These are phyloP conservation scores for Serendipita sp. DNA, from an alignment of 768 basidiomycete genomes.

Conservation along the genomic window DNA sequence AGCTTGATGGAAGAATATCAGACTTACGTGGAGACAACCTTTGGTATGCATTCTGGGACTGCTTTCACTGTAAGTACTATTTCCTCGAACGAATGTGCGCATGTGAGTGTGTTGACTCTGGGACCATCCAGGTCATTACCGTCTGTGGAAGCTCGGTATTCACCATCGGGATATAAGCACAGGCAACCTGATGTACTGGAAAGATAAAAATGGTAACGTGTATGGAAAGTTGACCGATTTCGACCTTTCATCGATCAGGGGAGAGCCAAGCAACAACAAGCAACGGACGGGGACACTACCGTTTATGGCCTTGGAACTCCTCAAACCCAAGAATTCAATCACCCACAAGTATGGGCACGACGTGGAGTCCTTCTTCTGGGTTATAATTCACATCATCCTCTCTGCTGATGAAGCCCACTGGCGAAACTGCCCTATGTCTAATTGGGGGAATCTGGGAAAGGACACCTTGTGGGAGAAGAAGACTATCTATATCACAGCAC, in stretches of 20 bases:
- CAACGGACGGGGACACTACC: conserved; percentile 17
- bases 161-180: conserved; percentile 20
- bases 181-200: conserved; percentile 19
- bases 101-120: background rate
- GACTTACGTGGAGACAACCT: background rate
- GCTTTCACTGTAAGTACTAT: background rate
- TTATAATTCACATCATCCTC: background rate
- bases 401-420: too few species aligned
- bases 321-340: conserved; percentile 12
- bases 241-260: conserved; percentile 15
- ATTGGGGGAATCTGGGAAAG: too few species aligned
- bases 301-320: conserved; percentile 21
- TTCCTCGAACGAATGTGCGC: background rate
- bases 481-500: too few species aligned
- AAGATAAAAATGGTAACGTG: conserved; percentile 1
- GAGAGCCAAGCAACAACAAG: conserved; percentile 5
- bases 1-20: background rate
- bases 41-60: background rate
- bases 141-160: conserved; percentile 17
- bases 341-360: conserved; percentile 19
- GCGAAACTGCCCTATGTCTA: too few species aligned
- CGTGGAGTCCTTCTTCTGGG: conserved; percentile 21
- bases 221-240: conserved; percentile 18
- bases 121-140: conserved; percentile 14
- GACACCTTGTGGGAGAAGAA: too few species aligned